Evolutionary conservation across 1,284 basidiomycete genomes (phyloP).

Genomic region (Pterulicium gracile): DNA sequence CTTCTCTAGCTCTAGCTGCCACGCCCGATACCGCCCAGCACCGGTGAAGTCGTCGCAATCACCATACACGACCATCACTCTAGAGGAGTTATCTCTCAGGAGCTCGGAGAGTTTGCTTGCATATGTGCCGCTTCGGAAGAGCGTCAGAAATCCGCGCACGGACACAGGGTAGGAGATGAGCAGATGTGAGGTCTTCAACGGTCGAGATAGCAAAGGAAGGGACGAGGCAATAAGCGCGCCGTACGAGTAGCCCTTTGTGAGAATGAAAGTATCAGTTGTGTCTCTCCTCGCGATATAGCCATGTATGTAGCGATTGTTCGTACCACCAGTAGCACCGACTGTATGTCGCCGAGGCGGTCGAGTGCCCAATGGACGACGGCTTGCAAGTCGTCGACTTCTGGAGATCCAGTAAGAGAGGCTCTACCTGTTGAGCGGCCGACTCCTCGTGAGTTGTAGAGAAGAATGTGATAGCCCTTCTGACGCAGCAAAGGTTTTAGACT

Average conservation of each 20-base stretch:
- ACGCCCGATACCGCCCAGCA: conserved; percentile 38
- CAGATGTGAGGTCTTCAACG: conserved; percentile 49
- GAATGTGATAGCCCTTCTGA: conserved; percentile 42
- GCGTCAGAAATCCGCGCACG: conserved; percentile 54
- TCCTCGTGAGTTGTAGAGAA: conserved; percentile 68
- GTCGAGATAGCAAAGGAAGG: conserved; percentile 36
- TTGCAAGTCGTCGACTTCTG: conserved; percentile 57
- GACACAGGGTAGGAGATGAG: conserved; percentile 72
- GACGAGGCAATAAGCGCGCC: conserved; percentile 63
- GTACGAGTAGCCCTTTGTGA: conserved; percentile 65
- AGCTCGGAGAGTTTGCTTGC: conserved; percentile 36
- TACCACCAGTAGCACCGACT: conserved; percentile 43
- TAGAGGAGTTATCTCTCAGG: conserved; percentile 28
- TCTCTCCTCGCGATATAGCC: no score
- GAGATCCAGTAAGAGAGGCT: conserved; percentile 56
- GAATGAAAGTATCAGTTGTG: no score
- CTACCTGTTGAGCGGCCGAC: conserved; percentile 62
- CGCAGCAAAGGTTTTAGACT: conserved; percentile 25
- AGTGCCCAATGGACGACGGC: conserved; percentile 48
- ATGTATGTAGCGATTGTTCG: no score
- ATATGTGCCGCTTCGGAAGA: conserved; percentile 51
- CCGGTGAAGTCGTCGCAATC: conserved; percentile 66
- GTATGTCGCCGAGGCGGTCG: conserved; percentile 29
- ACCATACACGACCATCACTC: conserved; percentile 58
- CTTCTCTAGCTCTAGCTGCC: conserved; percentile 32